Percentiles rank a stretch among this genome's conserved stretches.
phyloP scores from a whole-genome alignment of 441 rosid genomes.

The Rhodomyrtus psidioides region DNA sequence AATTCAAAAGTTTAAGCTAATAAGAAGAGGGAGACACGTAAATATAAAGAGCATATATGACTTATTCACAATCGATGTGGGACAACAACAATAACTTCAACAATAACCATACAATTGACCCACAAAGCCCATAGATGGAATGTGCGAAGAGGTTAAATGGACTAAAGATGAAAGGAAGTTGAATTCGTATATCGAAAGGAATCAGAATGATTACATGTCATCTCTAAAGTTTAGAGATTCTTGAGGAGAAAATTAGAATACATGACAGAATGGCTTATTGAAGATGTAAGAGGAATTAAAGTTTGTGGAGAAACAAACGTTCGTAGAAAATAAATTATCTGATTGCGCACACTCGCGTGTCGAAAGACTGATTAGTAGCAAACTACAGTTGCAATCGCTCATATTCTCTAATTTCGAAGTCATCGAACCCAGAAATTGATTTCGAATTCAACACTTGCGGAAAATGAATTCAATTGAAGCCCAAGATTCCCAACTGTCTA shows the following conservation, averaged over 20 bases:
- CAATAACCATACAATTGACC: background rate
- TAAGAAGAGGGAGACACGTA: too few species aligned
- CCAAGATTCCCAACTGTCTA: background rate
- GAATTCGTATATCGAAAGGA: background rate
- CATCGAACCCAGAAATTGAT: background rate
- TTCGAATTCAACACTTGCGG: background rate
- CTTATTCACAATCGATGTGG: too few species aligned
- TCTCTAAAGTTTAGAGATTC: background rate
- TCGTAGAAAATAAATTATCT: background rate
- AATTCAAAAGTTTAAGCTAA: too few species aligned
- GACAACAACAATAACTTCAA: too few species aligned
- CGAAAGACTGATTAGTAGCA: background rate
- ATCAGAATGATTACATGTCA: background rate
- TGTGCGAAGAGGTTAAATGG: background rate
- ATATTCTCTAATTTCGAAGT: background rate
- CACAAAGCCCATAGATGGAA: background rate
- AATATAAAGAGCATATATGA: too few species aligned
- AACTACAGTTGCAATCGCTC: background rate
- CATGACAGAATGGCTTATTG: background rate
- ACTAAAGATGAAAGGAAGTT: background rate
- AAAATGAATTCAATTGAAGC: background rate
- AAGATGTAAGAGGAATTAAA: background rate
- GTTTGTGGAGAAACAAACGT: background rate
- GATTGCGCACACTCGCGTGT: background rate
- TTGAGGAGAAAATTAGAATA: background rate